A percentile compares a stretch with the other conserved stretches of the same genome.
These are phyloP conservation scores for Teratosphaeria zuluensis DNA, from an alignment of 2,329 filamentous ascomycete species.

Conservation along the genomic window DNA sequence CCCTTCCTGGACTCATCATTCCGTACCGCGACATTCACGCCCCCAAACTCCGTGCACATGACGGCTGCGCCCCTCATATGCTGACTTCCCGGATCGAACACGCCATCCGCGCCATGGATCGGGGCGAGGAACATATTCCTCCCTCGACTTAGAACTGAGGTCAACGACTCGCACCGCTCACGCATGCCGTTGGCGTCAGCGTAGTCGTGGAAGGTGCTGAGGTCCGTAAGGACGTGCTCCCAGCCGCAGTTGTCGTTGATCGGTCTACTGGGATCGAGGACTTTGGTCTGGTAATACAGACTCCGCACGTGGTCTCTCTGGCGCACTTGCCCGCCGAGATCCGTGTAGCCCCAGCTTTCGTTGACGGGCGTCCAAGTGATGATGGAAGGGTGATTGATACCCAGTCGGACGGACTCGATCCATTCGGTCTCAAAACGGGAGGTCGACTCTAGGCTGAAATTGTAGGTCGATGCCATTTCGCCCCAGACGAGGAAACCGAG, in stretches of 20 bases:
- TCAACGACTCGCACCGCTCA: constrained; percentile 44
- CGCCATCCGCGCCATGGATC: constrained; percentile 27
- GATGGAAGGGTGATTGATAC: constrained; percentile 56
- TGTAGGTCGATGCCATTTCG: constrained; percentile 56
- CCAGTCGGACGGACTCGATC: constrained; percentile 51
- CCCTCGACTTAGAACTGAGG: constrained; percentile 47
- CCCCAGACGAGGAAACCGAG: constrained; percentile 56
- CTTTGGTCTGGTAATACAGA: constrained; percentile 56
- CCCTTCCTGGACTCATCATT: constrained; percentile 29
- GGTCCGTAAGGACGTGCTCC: constrained; percentile 56
- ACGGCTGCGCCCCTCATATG: constrained; percentile 49
- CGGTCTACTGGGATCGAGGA: constrained; percentile 52
- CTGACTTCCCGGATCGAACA: constrained; percentile 38
- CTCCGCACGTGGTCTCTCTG: constrained; percentile 56
- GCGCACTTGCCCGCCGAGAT: constrained; percentile 45
- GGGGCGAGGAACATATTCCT: constrained; percentile 47
- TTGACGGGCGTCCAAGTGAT: constrained; percentile 61
- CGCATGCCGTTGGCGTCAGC: constrained; percentile 47
- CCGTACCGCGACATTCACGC: constrained; percentile 53
- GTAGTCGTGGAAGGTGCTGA: constrained; percentile 62
- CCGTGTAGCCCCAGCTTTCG: constrained; percentile 54
- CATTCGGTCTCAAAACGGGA: constrained; percentile 56
- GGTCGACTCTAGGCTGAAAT: constrained; percentile 50
- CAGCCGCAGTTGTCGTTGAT: constrained; percentile 65
- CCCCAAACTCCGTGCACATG: constrained; percentile 59